Base-by-base conservation (phyloP, 257 asterid genomes). In the Oldenlandia corymbosa region DNA sequence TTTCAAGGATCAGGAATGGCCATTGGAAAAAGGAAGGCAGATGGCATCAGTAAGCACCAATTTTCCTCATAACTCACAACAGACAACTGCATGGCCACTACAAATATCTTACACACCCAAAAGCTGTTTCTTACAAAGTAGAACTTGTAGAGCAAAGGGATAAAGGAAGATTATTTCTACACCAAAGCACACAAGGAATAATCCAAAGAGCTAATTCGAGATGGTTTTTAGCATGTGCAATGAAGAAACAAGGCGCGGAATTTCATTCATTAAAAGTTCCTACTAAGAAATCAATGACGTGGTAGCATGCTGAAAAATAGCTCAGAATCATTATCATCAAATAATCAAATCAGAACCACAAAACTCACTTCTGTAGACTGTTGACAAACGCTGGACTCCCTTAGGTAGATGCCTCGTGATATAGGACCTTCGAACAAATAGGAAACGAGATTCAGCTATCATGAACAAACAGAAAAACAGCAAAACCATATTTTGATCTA, bases 351-450 rank as follows among this genome's bases (percentile, higher is more conserved):
- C 28, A 47, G 53, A 51, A 59, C 60, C 49, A 58, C 32, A 42
- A 41, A 69, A 65, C 74, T 71, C 79, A 87, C 99, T 91, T 92
- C 99, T 16, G 95, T 85, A 49, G 90, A 85, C 52, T 74, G 84
- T 58, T 75, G 80, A 78, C 95, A 89, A 65, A 37, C 82, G 74
- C 70, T 81, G 72, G 87, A 78, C 83, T 89, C 97, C 76, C 99
- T 83, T 18, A 92, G 91, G 78, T 92, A 89, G 79, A 92, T 83
- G 66, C 99, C 99, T 69, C 99, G 85, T 46, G 88, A 82, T 34
- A 82, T 76, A 66, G 95, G 94, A 61, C 80, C 99, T 92, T 86
- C 80, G 79, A 71, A 54, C 64, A 68, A 76, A 73, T 32, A 58
- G 39, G 21, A 24, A 14, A 41, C 60, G 28, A 34, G 50, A 66